phyloP scores from a whole-genome alignment of 2,329 filamentous ascomycete species.

The Thelonectria rubi region DNA sequence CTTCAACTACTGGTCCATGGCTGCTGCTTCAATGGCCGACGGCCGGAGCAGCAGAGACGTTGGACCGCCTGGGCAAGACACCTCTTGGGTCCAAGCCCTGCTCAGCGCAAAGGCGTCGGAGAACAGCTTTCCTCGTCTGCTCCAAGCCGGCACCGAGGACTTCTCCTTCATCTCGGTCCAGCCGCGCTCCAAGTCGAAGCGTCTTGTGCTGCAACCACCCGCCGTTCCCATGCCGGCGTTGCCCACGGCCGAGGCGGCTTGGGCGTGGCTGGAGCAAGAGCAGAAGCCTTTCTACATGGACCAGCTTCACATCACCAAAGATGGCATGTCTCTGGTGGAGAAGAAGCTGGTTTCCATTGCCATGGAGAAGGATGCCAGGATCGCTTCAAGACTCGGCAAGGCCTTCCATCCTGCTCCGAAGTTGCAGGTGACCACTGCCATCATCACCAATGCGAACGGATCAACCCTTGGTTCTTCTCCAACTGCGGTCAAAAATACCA shows the following conservation, averaged over 20 bases:
- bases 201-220: neutral
- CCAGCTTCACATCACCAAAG: conserved; percentile 20
- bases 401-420: neutral
- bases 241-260: conserved; percentile 11
- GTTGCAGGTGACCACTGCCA: neutral
- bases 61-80: too few relatives aligned
- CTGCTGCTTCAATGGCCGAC: too few relatives aligned
- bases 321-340: neutral
- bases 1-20: conserved; percentile 20
- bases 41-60: too few relatives aligned
- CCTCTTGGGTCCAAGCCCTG: neutral
- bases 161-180: neutral
- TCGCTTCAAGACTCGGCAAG: neutral
- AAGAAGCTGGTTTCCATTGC: neutral
- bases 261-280: conserved; percentile 21
- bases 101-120: neutral
- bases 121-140: neutral
- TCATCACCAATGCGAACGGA: neutral
- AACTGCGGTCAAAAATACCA: too few relatives aligned
- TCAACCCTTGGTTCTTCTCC: neutral
- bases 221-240: neutral
- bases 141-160: conserved; percentile 10
- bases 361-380: neutral
- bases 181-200: too few relatives aligned
- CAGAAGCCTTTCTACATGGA: conserved; percentile 29